Conservation (phyloP, 2,329 filamentous ascomycete species). For the Talaromyces atroroseus region DNA sequence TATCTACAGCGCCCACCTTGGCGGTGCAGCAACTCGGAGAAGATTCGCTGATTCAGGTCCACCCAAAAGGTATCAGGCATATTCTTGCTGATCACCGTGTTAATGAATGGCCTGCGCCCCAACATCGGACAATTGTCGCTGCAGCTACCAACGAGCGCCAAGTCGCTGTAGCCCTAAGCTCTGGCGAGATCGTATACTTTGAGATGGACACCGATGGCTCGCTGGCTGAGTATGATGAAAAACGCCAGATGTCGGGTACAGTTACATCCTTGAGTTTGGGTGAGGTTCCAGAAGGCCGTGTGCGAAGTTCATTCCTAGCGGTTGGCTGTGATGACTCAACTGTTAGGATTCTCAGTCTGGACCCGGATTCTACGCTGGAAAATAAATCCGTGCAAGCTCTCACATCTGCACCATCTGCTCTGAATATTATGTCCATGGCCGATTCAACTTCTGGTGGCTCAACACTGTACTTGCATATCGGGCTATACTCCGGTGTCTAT, state of each 20-base stretch:
- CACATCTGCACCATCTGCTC: conserved; percentile 79
- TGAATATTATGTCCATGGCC: conserved; percentile 91
- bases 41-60: conserved; percentile 86
- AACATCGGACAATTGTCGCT: conserved; percentile 91
- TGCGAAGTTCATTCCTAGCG: conserved; percentile 86
- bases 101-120: conserved; percentile 89
- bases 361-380: conserved; percentile 83
- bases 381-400: conserved; percentile 92
- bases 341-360: conserved; percentile 83
- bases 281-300: conserved; percentile 81
- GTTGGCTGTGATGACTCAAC: conserved; percentile 97
- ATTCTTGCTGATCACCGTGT: conserved; percentile 71
- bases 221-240: conserved; percentile 89
- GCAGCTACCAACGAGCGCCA: conserved; percentile 91
- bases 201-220: conserved; percentile 92
- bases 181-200: conserved; percentile 95
- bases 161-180: conserved; percentile 88
- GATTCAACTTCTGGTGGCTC: conserved; percentile 85
- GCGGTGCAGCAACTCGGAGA: conserved; percentile 93
- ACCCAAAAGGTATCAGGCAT: conserved; percentile 92
- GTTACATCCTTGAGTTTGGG: conserved; percentile 93
- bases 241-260: conserved; percentile 89
- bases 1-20: conserved; percentile 80
- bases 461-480: conserved; percentile 92
- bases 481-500: conserved; percentile 91